Evolutionary conservation across 2,329 filamentous ascomycete species (phyloP).

Genomic region (Cladosporium sp.): DNA sequence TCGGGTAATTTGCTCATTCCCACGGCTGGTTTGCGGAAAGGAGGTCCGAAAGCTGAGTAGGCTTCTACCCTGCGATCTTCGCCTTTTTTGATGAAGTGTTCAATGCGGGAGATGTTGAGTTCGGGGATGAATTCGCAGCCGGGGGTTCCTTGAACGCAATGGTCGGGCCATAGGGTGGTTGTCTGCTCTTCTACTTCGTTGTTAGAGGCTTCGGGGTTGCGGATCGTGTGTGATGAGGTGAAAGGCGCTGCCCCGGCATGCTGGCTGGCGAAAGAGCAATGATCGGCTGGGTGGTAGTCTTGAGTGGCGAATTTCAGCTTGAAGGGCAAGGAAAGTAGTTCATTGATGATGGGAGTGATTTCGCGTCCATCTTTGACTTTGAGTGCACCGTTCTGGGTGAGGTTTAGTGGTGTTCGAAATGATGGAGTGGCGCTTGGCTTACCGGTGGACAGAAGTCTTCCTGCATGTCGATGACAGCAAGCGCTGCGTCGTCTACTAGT

Average conservation of each 20-base stretch:
- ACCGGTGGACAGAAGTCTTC: conserved; percentile 15
- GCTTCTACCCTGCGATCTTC: conserved; percentile 72
- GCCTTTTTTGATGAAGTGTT: conserved; percentile 73
- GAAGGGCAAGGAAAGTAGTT: conserved; percentile 68
- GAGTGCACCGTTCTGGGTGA: conserved; percentile 88
- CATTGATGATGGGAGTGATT: conserved; percentile 68
- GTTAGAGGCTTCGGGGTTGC: conserved; percentile 56
- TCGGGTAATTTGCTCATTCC: conserved; percentile 58
- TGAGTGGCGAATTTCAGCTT: conserved; percentile 75
- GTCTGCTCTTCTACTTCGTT: conserved; percentile 43
- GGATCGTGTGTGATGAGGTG: conserved; percentile 58
- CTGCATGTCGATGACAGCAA: conserved; percentile 14
- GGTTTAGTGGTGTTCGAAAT: conserved; percentile 77
- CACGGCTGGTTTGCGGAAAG: conserved; percentile 60
- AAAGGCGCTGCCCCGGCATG: conserved; percentile 67
- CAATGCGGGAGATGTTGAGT: conserved; percentile 56
- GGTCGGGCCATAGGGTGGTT: conserved; percentile 75
- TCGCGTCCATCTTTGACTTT: conserved; percentile 69
- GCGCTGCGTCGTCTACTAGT: conserved; percentile 2
- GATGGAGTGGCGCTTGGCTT: background rate
- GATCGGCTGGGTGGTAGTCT: conserved; percentile 79
- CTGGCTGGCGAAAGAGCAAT: conserved; percentile 85
- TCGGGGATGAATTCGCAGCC: conserved; percentile 73
- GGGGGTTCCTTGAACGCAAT: conserved; percentile 72
- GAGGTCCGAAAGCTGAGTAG: conserved; percentile 87